Evolutionary conservation across 2,329 filamentous ascomycete genomes (phyloP).

Genomic region (Xenosphaeropsis pyriputrescens): DNA sequence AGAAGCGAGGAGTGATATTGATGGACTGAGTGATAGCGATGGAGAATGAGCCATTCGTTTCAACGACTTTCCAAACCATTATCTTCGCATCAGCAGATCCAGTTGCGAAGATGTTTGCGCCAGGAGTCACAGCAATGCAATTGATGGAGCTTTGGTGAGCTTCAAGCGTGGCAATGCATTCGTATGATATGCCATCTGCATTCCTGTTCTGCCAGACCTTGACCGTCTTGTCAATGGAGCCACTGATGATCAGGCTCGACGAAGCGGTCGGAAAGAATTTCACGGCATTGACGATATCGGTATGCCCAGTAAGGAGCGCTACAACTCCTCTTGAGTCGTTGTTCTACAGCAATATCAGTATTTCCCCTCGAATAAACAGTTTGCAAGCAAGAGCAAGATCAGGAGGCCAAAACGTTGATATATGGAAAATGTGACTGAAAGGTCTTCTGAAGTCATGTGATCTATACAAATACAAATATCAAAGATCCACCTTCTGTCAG

Average conservation of each 20-base stretch:
- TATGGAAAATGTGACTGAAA: too few species aligned
- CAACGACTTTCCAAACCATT: constrained; percentile 51
- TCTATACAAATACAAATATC: too few species aligned
- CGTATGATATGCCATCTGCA: constrained; percentile 11
- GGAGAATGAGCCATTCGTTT: constrained; percentile 16
- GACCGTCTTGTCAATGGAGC: constrained; percentile 66
- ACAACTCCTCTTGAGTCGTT: constrained; percentile 37
- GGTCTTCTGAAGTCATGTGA: too few species aligned
- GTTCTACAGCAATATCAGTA: constrained; percentile 5
- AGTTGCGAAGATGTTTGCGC: constrained; percentile 45
- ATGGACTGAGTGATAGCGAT: constrained; percentile 54
- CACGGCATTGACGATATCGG: constrained; percentile 67
- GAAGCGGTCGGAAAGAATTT: constrained; percentile 49
- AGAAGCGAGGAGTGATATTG: constrained; percentile 59
- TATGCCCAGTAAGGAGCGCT: constrained; percentile 59
- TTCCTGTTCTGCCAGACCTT: constrained; percentile 46
- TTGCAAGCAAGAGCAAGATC: too few species aligned
- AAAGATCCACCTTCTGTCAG: too few species aligned
- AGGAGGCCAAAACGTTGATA: too few species aligned
- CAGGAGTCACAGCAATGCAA: constrained; percentile 31
- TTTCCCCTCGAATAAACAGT: too few species aligned
- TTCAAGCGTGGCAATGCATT: constrained; percentile 36
- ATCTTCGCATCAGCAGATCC: constrained; percentile 69
- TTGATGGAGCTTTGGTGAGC: constrained; percentile 69
- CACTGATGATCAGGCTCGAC: constrained; percentile 55